Evolutionary conservation across 805 yeast species (phyloP), one percentile per base, ranked within the genome.

Genomic region (Ascoidea tarda): DNA sequence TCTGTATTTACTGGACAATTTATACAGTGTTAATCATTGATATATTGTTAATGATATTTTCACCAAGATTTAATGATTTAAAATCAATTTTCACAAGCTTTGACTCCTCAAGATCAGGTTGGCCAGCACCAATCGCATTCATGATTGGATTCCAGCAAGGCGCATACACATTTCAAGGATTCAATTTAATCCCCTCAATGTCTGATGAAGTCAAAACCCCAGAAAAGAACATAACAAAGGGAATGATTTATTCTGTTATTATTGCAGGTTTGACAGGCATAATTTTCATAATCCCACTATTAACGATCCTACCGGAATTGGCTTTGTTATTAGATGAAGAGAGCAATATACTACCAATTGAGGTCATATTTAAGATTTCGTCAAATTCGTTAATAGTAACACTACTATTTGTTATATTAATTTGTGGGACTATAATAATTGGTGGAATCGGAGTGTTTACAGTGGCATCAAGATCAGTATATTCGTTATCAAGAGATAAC

Each of bases 141-240:
- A 67, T 87, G 51, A 78, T 87, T 48, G 93, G 93, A 0, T 75
- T 87, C 54, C 89, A 84, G 65, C 84, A 86, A 56, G 81, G 89
- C 1, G 80, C 85, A 38, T 84, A 84, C 66, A 85, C 91, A 28
- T 71, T 86, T 61, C 87, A 86, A 55, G 95, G 93, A 0, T 87
- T 84, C 64, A 91, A 91, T 32, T 80, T 86, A 77, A 70, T 87
- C 32, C 85, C 87, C 16, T 81, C 91, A 5, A 77, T 87, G 71
- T 80, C 89, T 49, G 95, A 87, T 60, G 95, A 87, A 66, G 93
- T 87, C 14, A 76, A 80, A 56, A 71, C 71, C 28, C 91, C 95
- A 0, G 93, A 87, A 62, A 75, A 69, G 53, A 81, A 79, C 51
- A 82, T 87, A 60, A 89, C 95, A 14, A 75, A 76, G 57, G 93